Evolutionary conservation across 176 grass and related monocot species (phyloP).

Genomic region (Juncus inflexus): DNA sequence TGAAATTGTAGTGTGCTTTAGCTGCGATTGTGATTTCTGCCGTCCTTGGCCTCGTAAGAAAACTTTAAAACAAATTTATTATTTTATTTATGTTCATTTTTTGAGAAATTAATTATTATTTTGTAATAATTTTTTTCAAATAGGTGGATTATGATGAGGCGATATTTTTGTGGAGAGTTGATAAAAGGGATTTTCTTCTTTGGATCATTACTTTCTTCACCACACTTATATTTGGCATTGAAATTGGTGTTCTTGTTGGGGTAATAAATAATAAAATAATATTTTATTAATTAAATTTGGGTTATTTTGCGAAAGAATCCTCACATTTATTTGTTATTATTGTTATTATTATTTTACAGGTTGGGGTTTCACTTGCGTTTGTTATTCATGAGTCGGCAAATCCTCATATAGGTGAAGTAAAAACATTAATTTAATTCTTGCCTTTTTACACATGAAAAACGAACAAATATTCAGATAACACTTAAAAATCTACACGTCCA

Average conservation of each 20-base stretch:
- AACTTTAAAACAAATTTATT: slow-evolving; percentile 5
- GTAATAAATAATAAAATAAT: slow-evolving; percentile 29
- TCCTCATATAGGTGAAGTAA: slow-evolving; percentile 78
- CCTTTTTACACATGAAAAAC: not conserved
- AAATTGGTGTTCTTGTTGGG: slow-evolving; percentile 91
- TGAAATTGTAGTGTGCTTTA: slow-evolving; percentile 64
- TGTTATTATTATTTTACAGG: slow-evolving; percentile 40
- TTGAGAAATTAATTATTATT: slow-evolving; percentile 13
- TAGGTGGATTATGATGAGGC: slow-evolving; percentile 93
- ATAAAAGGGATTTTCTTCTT: slow-evolving; percentile 93
- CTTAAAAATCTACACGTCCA: too few relatives aligned
- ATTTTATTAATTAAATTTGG: slow-evolving; percentile 13
- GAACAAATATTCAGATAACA: not conserved
- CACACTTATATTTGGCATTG: slow-evolving; percentile 85
- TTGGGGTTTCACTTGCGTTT: slow-evolving; percentile 86
- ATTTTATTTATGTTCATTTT: slow-evolving; percentile 12
- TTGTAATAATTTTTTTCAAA: not conserved
- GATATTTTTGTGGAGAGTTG: slow-evolving; percentile 85
- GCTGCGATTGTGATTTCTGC: slow-evolving; percentile 98
- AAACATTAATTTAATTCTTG: not conserved
- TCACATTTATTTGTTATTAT: not conserved
- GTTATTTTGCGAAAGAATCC: slow-evolving; percentile 2
- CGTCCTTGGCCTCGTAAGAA: slow-evolving; percentile 83
- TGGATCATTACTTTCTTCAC: slow-evolving; percentile 75
- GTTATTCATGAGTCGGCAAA: slow-evolving; percentile 96